Base-by-base conservation (phyloP, 2,329 filamentous ascomycete species). In the Penicillium sp. region DNA sequence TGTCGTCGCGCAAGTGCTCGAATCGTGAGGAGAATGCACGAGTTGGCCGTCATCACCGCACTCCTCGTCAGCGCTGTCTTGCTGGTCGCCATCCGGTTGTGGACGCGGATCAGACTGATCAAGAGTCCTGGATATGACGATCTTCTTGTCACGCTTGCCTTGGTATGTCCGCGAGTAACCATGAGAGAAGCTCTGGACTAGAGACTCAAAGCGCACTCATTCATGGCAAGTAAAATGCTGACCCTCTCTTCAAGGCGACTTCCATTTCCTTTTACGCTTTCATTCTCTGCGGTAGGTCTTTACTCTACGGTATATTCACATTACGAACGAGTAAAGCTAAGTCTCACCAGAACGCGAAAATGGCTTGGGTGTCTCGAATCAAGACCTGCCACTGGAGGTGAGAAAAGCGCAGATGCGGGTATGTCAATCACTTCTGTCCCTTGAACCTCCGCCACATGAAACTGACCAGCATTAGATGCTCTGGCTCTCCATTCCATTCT, bases 401-500 rank as follows among this genome's bases (percentile, higher is more conserved):
- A 24, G 62, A 5, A 8, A 44, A 9, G 7, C 4, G 1, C 66
- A 69, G 45, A 26, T 67, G 36, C 62, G 54, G 38, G 67, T 67
- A 62, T 36, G 51, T 49, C 7, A 12, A n/a, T n/a, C 16, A n/a
- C n/a, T 1, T 15, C 7, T 10, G 13, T n/a, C 16, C 13, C n/a
- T 1, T 15, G 7, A 41, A 15, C 3, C 24, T 24, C 13, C 8
- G 24, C 18, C 38, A 21, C 7, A 5, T 21, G 18, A 24, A 36
- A 26, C 34, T 55, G 12, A 33, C 9, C 43, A n/a, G 1, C 6
- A 6, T 1, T 12, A 70, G 67, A 63, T 59, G 18, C 60, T 70
- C 26, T 70, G 62, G 60, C 48, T 65, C n/a, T 64, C 67, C 1
- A 52, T 72, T n/a, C 65, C 69, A 12, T 60, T 71, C 29, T 73